A percentile compares a stretch with the other conserved stretches of the same genome.
phyloP scores from a whole-genome alignment of 2,329 filamentous ascomycete genomes.

The Sphaerostilbella broomeana region DNA sequence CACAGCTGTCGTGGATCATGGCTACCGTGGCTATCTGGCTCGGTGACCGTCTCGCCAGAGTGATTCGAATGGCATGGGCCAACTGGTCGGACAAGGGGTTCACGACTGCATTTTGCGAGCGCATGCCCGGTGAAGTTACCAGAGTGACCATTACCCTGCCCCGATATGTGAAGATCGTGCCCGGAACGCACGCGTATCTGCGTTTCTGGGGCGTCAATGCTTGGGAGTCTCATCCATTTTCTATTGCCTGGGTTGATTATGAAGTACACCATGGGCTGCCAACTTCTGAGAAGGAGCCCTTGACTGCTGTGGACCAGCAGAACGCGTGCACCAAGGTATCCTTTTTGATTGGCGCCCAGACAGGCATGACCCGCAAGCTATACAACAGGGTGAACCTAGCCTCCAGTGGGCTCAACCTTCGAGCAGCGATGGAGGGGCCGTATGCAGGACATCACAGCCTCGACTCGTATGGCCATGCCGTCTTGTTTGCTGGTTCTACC shows the following conservation, averaged over 20 bases:
- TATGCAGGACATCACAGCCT: conserved; percentile 80
- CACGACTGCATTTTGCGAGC: conserved; percentile 60
- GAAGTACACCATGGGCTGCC: conserved; percentile 34
- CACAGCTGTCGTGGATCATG: conserved; percentile 69
- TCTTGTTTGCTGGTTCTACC: conserved; percentile 87
- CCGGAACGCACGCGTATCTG: conserved; percentile 69
- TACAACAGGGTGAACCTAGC: conserved; percentile 59
- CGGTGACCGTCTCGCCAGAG: conserved; percentile 59
- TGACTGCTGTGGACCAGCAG: conserved; percentile 34
- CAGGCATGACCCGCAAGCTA: conserved; percentile 78
- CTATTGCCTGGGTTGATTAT: conserved; percentile 66
- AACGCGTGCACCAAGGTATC: conserved; percentile 55
- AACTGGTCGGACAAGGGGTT: conserved; percentile 56
- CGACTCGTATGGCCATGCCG: conserved; percentile 83
- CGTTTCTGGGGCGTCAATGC: conserved; percentile 59
- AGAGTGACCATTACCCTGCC: conserved; percentile 65
- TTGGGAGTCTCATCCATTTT: conserved; percentile 75
- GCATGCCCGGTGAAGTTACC: conserved; percentile 62
- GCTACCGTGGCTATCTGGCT: conserved; percentile 72
- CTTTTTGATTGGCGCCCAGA: conserved; percentile 80
- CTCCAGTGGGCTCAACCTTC: conserved; percentile 52
- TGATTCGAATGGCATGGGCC: conserved; percentile 56
- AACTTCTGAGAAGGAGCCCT: conserved; percentile 35
- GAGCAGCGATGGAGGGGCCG: conserved; percentile 79
- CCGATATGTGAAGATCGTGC: conserved; percentile 57